These are phyloP conservation scores for Austroboletus novae-zelandiae DNA, from an alignment of 1,284 basidiomycete genomes.

Conservation along the genomic window DNA sequence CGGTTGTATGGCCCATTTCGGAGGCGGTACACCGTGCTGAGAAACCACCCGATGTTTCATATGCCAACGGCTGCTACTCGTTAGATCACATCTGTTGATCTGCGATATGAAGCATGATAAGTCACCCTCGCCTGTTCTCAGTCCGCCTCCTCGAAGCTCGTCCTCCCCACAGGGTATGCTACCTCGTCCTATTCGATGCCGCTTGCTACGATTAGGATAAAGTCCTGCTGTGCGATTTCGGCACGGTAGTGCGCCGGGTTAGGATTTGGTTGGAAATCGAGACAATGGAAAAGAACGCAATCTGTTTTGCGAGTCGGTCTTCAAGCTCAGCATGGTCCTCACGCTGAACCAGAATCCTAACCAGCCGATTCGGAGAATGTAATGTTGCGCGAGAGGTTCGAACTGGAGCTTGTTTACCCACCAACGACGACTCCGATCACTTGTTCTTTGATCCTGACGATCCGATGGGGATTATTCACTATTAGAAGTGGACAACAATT, in stretches of 20 bases:
- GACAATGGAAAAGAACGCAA: not conserved
- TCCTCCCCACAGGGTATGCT: conserved; percentile 19
- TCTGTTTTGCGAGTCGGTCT: not conserved
- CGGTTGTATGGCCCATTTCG: too few species aligned
- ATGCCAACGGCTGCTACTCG: too few species aligned
- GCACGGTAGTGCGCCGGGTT: not conserved
- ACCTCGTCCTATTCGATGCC: conserved; percentile 1
- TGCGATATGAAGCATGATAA: conserved; percentile 11
- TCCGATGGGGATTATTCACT: conserved; percentile 1
- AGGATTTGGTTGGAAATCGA: not conserved
- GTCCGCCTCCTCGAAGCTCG: not conserved
- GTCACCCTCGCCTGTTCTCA: conserved; percentile 22
- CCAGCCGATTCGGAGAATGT: conserved; percentile 1
- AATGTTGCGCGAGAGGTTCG: not conserved
- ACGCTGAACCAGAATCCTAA: conserved; percentile 18
- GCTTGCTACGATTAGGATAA: conserved; percentile 15
- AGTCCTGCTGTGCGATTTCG: conserved; percentile 16
- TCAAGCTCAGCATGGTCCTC: not conserved
- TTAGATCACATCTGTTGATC: too few species aligned
- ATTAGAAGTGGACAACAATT: conserved; percentile 12
- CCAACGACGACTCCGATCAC: not conserved
- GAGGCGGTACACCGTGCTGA: too few species aligned
- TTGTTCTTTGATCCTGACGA: conserved; percentile 8
- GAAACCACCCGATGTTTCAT: too few species aligned
- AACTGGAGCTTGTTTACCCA: not conserved